Evolutionary conservation across 2,329 filamentous ascomycete genomes (phyloP), one percentile per base, ranked within the genome.

Genomic region (Phyllosticta citrichinensis): DNA sequence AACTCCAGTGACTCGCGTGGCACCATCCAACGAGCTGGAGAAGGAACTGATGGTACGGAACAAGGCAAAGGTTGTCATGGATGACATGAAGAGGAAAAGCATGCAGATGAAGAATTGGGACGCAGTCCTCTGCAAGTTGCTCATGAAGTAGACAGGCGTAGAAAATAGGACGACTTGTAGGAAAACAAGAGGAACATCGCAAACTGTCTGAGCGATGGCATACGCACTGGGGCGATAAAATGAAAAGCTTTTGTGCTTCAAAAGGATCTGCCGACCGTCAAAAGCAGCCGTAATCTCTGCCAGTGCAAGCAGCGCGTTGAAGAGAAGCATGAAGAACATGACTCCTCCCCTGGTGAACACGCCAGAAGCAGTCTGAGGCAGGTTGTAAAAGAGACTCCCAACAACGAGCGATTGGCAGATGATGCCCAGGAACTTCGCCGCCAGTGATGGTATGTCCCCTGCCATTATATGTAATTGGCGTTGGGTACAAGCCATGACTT

Each of bases 241-340:
- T 0, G 84, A 84, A 64, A 87, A 88, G 24, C 80, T 83, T 68
- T 87, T 87, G 71, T 89, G 86, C 69, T 88, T 88, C 58, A 87
- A 73, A 50, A 89, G 71, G 61, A 89, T 87, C 0, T 85, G 85
- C 53, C 85, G 81, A 22, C 80, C 81, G 55, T 79, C 73, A 64
- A 88, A 89, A 0, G 84, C 80, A 1, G 83, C 72, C 0, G 84
- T 83, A 51, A 85, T 76, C 66, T 87, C 83, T 5, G 81, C 80
- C 55, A 87, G 69, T 3, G 84, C 83, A 33, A 86, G 75, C 9
- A 87, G 73, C 11, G 83, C 78, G 65, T 87, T 86, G 74, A 86
- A 86, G 1, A 87, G 73, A 1, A 87, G 71, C 61, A 84, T 78
- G 66, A 83, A 83, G 70, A 87, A 87, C 65, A 87, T 75, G 1